A percentile compares a stretch with the other conserved stretches of the same genome.
Conservation (phyloP, 352 stramenopile species). For the Elongisporangium senticosum region DNA sequence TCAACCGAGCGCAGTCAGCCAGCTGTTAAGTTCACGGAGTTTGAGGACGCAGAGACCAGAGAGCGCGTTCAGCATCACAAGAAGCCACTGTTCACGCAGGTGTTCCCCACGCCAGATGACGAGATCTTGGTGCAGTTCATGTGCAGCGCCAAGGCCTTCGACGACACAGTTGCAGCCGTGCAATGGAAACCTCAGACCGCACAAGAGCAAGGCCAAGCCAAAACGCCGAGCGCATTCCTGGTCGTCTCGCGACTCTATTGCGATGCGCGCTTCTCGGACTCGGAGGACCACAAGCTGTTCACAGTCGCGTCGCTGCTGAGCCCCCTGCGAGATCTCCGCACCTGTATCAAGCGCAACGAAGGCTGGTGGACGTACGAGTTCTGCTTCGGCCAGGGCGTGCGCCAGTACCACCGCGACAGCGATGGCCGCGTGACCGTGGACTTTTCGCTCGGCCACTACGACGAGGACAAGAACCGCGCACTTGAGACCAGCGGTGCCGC, state of each 20-base stretch:
- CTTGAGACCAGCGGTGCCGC: conserved; percentile 33
- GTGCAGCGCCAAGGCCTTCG: conserved; percentile 37
- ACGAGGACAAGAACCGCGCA: conserved; percentile 41
- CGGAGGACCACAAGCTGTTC: conserved; percentile 36
- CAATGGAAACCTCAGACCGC: conserved; percentile 21
- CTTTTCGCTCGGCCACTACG: conserved; percentile 60
- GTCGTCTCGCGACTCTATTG: conserved; percentile 68
- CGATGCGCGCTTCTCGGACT: conserved; percentile 41
- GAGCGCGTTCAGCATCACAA: conserved; percentile 28
- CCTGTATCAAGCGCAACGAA: conserved; percentile 75
- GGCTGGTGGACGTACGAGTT: conserved; percentile 85
- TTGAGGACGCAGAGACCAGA: conserved; percentile 36
- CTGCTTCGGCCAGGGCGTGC: conserved; percentile 61
- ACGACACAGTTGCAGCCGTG: conserved; percentile 41
- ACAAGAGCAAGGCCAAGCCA: not conserved
- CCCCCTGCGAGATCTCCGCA: conserved; percentile 37
- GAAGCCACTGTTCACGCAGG: conserved; percentile 65
- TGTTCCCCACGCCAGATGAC: conserved; percentile 16
- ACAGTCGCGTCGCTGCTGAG: conserved; percentile 48
- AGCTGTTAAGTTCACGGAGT: conserved; percentile 37
- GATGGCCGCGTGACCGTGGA: conserved; percentile 61
- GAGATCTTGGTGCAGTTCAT: conserved; percentile 65
- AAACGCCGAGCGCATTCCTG: conserved; percentile 39
- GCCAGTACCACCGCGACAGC: conserved; percentile 70
- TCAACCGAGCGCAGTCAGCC: conserved; percentile 21